Evolutionary conservation across 2,329 filamentous ascomycete genomes (phyloP), one percentile per base, ranked within the genome.

Genomic region (Dryadomyces quercivorus): DNA sequence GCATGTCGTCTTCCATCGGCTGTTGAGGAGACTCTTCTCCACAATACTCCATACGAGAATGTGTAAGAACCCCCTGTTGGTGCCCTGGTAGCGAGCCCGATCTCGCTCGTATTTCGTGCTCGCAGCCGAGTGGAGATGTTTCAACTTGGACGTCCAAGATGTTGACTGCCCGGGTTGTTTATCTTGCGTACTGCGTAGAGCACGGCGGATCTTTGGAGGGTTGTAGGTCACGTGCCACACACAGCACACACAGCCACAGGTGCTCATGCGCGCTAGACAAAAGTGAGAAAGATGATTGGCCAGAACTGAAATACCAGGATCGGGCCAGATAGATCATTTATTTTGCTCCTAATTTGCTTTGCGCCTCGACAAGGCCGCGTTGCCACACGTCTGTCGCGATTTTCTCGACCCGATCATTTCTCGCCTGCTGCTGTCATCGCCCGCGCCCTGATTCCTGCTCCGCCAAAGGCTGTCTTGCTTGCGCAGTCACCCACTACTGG

Each of bases 311-410:
- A 10, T 9, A 13, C 34, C 13, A 15, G 38, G 40, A 51, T 31
- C 36, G 8, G 49, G 49, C 36, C 49, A 51, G 36, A 51, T 51
- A 22, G 49, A 51, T 21, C 49, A 18, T 51, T 51, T n/a, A n/a
- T 34, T 21, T 16, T 18, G 18, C 42, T 44, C 42, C 26, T 43
- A 42, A 43, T 31, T 51, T 51, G 21, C 38, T 16, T 40, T 50
- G 49, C 38, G 49, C 20, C 49, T 51, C 38, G 20, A 40, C 38
- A 50, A 40, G 36, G 40, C 20, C 48, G 48, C 48, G 48, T 42
- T 50, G 48, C 16, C 10, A 21, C 48, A 50, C 21, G 6, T 38
- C 21, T 15, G 36, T 51, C 49, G 49, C 49, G 49, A 42, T 22
- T 26, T 21, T 40, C 15, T 31, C 36, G 18, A 15, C 21, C 20